phyloP scores from a whole-genome alignment of 2,329 filamentous ascomycete species.

The Beauveria varroae region DNA sequence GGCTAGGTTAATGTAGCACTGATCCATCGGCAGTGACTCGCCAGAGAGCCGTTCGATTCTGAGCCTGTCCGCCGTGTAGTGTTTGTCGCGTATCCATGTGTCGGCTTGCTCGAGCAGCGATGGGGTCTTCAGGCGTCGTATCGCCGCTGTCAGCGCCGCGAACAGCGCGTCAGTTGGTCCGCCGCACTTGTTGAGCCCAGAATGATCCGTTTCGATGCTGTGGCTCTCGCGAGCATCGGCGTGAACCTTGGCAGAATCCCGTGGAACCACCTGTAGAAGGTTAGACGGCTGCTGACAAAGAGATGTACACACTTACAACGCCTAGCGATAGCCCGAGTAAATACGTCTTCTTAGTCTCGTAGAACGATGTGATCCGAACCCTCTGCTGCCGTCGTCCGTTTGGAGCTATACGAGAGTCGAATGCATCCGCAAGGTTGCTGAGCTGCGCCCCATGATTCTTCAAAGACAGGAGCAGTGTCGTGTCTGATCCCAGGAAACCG shows the following conservation, averaged over 20 bases:
- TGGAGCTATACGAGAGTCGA: too few relatives aligned
- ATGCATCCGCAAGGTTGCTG: background rate
- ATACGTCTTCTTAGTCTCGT: slow-evolving; percentile 16
- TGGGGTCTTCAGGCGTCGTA: background rate
- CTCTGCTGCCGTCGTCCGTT: too few relatives aligned
- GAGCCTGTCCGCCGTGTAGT: slow-evolving; percentile 20
- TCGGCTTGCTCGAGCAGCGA: slow-evolving; percentile 14
- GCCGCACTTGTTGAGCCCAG: slow-evolving; percentile 16
- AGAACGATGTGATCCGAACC: slow-evolving; percentile 9
- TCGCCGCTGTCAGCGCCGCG: background rate
- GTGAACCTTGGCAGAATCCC: slow-evolving; percentile 7
- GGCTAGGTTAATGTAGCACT: slow-evolving; percentile 33
- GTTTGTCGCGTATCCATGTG: slow-evolving; percentile 16
- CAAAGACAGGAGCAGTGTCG: too few relatives aligned
- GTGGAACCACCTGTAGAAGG: slow-evolving; percentile 10
- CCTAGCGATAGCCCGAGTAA: slow-evolving; percentile 12
- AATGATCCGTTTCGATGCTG: slow-evolving; percentile 15
- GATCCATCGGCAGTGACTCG: slow-evolving; percentile 23
- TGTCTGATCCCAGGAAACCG: too few relatives aligned
- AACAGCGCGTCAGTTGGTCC: slow-evolving; percentile 11
- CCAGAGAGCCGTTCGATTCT: slow-evolving; percentile 29
- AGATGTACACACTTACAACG: slow-evolving; percentile 5
- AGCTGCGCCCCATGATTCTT: background rate
- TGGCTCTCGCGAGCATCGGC: background rate
- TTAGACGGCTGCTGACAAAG: background rate